Base-by-base conservation (phyloP, 2,329 filamentous ascomycete species). In the Paraphaeosphaeria minitans region DNA sequence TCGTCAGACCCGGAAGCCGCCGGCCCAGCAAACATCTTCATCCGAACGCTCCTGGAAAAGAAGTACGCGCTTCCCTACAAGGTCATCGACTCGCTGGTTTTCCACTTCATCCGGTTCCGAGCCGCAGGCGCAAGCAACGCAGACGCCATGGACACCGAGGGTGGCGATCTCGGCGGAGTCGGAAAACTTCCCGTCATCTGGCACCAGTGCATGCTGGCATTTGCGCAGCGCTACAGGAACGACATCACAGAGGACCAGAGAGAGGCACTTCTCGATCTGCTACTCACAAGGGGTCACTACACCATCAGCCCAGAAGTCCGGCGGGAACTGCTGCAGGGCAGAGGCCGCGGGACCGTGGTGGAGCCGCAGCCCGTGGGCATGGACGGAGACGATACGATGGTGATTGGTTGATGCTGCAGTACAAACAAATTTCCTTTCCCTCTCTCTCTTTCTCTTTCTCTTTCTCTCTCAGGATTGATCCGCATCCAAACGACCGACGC, bases 241-340 rank as follows among this genome's bases (percentile, higher is more conserved):
- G 94, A 98, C 76, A 94, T 97, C 67, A 97, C 93, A 1, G 93
- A 97, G 76, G 93, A 97, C 67, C 93, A 97, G 81, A 84, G 93
- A 67, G 94, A 99, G 79, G 91, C 93, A 0, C 79, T 99, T 52
- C 81, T 99, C 6, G 95, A 99, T 79, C 79, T 99, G 59, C 81
- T 99, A 19, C 82, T 97, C 45, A 89, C 88, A 4, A 87, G 94
- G 61, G 93, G 93, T 0, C 95, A 99, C 79, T 87, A 88, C 61
- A 86, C 89, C 60, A 97, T 99, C 64, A 93, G 92, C 0, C 93
- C 95, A 0, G 95, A 98, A 75, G 91, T 98, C 27, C 83, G 95
- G 66, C 87, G 93, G 69, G 94, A 99, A 76, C 75, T 99, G 71
- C 78, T 98, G 49, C 93, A 92, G 27, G 95, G 95, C 1, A 85